Base-by-base conservation (phyloP, 768 basidiomycete genomes). In the Agrocybe praecox region DNA sequence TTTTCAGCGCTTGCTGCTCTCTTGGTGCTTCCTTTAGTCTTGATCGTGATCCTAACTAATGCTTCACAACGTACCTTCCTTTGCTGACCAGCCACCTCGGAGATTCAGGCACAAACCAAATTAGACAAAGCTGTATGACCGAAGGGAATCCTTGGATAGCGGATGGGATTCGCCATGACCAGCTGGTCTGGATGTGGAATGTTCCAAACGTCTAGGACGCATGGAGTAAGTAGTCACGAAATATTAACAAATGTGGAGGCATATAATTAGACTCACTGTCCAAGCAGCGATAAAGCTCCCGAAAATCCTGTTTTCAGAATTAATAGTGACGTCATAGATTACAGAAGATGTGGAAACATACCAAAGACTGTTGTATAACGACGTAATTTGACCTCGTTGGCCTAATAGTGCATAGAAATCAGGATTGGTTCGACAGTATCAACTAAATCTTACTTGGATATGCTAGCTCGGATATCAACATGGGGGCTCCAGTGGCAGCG, bases 231-330 rank as follows among this genome's bases (percentile, higher is more conserved):
- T 29, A 29, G 9, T n/a, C n/a, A n/a, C n/a, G n/a, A n/a, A n/a
- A n/a, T n/a, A n/a, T n/a, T n/a, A 57, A 2, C 58, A 58, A 23
- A 34, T 8, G 33, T 34, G 23, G 10, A 34, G 53, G 26, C 26
- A 29, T 5, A 9, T 29, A 18, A 23, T 21, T 22, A n/a, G 18
- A 34, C 59, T 53, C 56, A 70, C 69, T n/a, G 85, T 77, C 89
- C 88, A 90, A 15, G 87, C 87, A 17, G 87, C 82, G 57, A 79
- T 80, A 44, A 64, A 59, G 45, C 61, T 62, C 8, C 61, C 61
- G 22, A 62, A 62, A 19, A 62, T 62, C 61, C 60, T 62, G 26
- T 19, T 2, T 17, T 18, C 10, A 6, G 18, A 43, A 42, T 6
- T 6, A n/a, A 11, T 7, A 51, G 18, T 10, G 40, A 12, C 19